These are phyloP conservation scores for Eragrostis tef DNA, from an alignment of 202 grass and related monocot genomes.

Conservation along the genomic window DNA sequence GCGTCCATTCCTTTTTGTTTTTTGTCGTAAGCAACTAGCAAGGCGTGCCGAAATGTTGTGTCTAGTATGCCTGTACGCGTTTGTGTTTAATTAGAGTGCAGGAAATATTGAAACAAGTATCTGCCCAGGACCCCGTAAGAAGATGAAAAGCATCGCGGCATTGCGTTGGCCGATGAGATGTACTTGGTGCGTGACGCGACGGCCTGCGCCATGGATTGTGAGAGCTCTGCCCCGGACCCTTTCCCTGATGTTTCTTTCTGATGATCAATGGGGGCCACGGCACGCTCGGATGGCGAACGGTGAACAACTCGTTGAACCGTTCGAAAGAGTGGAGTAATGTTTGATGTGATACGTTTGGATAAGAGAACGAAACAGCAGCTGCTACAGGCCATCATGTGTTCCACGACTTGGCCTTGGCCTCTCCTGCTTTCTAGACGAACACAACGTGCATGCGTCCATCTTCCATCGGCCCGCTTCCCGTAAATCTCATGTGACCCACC, in stretches of 20 bases:
- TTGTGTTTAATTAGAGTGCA: neutral
- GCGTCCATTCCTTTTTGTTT: neutral
- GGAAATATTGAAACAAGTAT: neutral
- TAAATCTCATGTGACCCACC: too few relatives aligned
- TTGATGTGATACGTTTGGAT: neutral
- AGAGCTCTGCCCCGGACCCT: too few relatives aligned
- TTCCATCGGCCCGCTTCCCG: too few relatives aligned
- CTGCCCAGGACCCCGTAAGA: neutral
- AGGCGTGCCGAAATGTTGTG: neutral
- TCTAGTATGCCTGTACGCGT: neutral
- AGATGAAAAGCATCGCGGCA: neutral
- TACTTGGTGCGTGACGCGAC: neutral
- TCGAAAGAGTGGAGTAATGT: neutral
- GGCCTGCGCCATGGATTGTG: neutral
- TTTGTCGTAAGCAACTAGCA: neutral
- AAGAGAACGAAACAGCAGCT: neutral
- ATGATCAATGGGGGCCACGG: conserved; percentile 13
- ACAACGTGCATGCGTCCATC: too few relatives aligned
- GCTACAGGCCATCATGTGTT: neutral
- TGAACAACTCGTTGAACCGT: conserved; percentile 21
- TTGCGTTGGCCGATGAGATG: conserved; percentile 32
- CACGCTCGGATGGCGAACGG: conserved; percentile 33
- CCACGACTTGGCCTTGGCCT: too few relatives aligned
- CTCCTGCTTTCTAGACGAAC: too few relatives aligned
- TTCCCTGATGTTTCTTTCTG: neutral